Evolutionary conservation across 345 rosid species (phyloP).

Genomic region (Corchorus olitorius): DNA sequence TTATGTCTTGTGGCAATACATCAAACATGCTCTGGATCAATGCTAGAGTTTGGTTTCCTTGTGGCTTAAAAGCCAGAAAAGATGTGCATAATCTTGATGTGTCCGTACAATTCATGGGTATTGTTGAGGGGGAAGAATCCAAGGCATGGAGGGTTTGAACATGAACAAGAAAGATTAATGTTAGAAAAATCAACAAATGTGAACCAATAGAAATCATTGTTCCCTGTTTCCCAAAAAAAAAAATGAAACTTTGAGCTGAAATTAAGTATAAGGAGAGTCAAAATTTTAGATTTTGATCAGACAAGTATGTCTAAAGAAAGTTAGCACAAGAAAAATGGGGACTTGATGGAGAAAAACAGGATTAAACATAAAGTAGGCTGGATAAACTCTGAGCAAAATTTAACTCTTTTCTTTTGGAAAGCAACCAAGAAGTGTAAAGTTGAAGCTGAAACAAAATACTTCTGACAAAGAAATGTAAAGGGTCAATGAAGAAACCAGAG

Average conservation of each 20-base stretch:
- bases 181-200: conserved; percentile 26
- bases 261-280: not conserved
- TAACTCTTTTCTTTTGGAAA: not conserved
- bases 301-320: not conserved
- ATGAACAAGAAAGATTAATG: conserved; percentile 24
- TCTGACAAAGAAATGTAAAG: not conserved
- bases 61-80: conserved; percentile 80
- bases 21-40: conserved; percentile 96
- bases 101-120: conserved; percentile 85
- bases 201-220: conserved; percentile 39
- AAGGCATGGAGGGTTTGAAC: conserved; percentile 21
- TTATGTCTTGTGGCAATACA: conserved; percentile 62
- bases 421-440: not conserved
- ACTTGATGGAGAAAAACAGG: conserved; percentile 1
- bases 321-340: not conserved
- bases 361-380: not conserved
- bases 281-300: not conserved
- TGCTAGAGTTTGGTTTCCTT: conserved; percentile 52
- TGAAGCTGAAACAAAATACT: not conserved
- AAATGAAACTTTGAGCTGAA: conserved; percentile 13
- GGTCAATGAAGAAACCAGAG: conserved; percentile 6
- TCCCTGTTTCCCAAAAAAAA: not conserved
- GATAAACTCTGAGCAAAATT: not conserved
- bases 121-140: conserved; percentile 37
- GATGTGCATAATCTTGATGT: conserved; percentile 78